Evolutionary conservation across 495 filamentous ascomycete genomes (phyloP), one percentile per base, ranked within the genome.

Genomic region (Terfezia boudieri): DNA sequence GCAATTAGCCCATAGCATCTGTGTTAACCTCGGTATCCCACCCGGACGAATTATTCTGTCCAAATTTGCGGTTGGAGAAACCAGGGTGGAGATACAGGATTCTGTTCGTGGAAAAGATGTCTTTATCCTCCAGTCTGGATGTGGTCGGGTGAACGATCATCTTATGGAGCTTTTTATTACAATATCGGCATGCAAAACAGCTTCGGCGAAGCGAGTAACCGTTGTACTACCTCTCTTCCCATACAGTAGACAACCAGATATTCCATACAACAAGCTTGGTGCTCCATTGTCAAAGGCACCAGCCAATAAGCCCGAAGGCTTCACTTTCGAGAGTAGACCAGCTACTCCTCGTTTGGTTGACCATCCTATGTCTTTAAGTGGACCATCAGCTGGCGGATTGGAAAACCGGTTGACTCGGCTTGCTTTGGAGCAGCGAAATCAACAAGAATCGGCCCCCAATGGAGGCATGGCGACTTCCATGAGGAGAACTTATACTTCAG

Each of bases 81-180:
- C 84, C 56, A 79, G 92, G 36, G 86, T 93, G 56, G 90, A 96
- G 69, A 90, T 98, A 60, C 73, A 84, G 63, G 90, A 96, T 70
- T 92, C 84, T 22, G 88, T 98, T 43, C 84, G 90, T 60, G 92
- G 82, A 55, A 98, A 98, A 67, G 90, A 96, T 74, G 89, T 98
- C 63, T 94, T 92, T 69, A 92, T 95, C 67, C 83, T 96, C 59
- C 87, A 96, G 67, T 84, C 81, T 51, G 85, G 87, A 53, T 69
- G 70, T 49, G 84, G 84, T 50, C 87, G 82, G 58, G 85, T 96
- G 69, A 98, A 98, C 63, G 90, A 98, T 66, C 80, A 94, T 67
- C 74, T 98, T 50, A 80, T 98, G 71, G 90, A 98, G 59, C 78
- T 98, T 37, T 82, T 94, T 64, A 94, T 98, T 70, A 93, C 76